phyloP scores from a whole-genome alignment of 2,329 filamentous ascomycete genomes.

The Calcarisporium arbuscula region DNA sequence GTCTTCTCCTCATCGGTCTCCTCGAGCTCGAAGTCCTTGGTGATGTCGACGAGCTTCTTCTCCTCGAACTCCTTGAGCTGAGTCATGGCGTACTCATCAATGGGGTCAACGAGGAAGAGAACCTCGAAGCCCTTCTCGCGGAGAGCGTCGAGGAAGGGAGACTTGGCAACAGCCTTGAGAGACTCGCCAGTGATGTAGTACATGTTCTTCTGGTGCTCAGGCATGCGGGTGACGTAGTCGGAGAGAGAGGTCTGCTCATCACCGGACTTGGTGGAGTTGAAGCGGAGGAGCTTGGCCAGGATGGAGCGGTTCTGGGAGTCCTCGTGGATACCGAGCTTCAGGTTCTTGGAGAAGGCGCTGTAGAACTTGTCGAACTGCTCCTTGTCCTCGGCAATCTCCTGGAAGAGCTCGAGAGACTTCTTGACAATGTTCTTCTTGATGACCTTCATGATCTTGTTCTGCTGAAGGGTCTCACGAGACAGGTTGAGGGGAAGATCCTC shows the following conservation, averaged over 20 bases:
- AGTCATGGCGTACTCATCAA: slow-evolving; percentile 99
- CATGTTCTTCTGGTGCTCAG: slow-evolving; percentile 99
- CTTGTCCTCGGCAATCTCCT: slow-evolving; percentile 98
- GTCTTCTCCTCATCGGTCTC: slow-evolving; percentile 99
- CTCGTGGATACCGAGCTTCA: slow-evolving; percentile 99
- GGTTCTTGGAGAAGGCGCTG: slow-evolving; percentile 98
- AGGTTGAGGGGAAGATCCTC: slow-evolving; percentile 99
- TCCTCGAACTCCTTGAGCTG: slow-evolving; percentile 99
- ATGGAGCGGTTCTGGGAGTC: slow-evolving; percentile 91
- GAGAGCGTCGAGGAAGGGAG: slow-evolving; percentile 96
- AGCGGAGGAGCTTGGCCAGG: slow-evolving; percentile 97
- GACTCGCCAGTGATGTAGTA: slow-evolving; percentile 99
- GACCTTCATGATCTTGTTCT: slow-evolving; percentile 99
- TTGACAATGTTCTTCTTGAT: slow-evolving; percentile 99
- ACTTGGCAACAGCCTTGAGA: slow-evolving; percentile 95
- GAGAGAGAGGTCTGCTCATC: slow-evolving; percentile 90
- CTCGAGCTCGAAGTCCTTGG: slow-evolving; percentile 99
- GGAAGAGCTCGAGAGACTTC: slow-evolving; percentile 99
- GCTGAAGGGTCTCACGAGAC: slow-evolving; percentile 99
- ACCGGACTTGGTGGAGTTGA: slow-evolving; percentile 97
- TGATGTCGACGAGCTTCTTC: slow-evolving; percentile 99
- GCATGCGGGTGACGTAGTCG: slow-evolving; percentile 99
- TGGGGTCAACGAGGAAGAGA: slow-evolving; percentile 97
- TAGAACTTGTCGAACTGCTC: slow-evolving; percentile 99
- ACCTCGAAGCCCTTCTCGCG: slow-evolving; percentile 99